Conservation (phyloP, 140 eudicot genomes). For the Oenanthe javanica region DNA sequence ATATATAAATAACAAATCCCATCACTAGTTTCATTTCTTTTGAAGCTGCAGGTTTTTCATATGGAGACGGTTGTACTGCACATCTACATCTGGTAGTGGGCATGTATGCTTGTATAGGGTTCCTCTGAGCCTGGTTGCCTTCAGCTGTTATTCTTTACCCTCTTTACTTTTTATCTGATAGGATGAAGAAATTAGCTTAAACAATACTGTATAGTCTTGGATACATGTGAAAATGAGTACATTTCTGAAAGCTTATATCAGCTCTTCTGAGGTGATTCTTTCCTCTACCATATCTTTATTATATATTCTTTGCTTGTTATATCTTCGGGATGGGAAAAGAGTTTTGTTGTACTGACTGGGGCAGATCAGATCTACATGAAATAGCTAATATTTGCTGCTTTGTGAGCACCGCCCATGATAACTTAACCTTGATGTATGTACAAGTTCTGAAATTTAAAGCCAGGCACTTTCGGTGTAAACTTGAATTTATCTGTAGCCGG, state of each 20-base stretch:
- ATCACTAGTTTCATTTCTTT: neutral
- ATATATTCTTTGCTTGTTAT: neutral
- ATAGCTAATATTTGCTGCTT: neutral
- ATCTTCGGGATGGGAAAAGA: neutral
- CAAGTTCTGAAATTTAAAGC: too few species aligned
- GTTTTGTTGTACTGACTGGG: neutral
- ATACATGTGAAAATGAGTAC: neutral
- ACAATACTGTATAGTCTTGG: neutral
- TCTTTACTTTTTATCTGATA: neutral
- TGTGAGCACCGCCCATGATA: neutral
- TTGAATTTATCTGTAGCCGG: too few species aligned
- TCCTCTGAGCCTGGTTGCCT: neutral
- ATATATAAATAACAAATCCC: conserved; percentile 8
- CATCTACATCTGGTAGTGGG: neutral
- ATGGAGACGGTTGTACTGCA: neutral
- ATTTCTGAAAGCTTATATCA: neutral
- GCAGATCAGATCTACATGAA: neutral
- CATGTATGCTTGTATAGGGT: neutral
- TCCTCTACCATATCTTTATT: neutral
- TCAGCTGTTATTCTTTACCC: neutral
- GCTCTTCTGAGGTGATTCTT: neutral
- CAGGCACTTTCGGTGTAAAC: too few species aligned
- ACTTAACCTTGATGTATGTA: too few species aligned
- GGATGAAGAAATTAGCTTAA: neutral
- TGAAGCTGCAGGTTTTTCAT: neutral